A percentile compares a stretch with the other conserved stretches of the same genome.
Evolutionary conservation across 257 asterid species (phyloP).

Genomic region (Nyctanthes arbortristis): DNA sequence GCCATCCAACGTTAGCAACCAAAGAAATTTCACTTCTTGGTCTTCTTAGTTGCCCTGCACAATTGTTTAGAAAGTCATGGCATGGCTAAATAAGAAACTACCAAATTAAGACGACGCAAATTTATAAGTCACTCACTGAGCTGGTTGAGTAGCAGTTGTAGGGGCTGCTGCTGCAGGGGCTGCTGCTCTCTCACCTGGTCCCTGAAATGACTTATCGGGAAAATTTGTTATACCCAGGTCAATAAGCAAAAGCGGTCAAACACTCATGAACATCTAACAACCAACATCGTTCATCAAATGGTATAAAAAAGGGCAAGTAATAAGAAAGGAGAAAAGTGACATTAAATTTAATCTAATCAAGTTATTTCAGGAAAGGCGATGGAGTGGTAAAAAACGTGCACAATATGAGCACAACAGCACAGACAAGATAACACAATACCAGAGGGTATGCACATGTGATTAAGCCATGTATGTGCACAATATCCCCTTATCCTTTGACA

Average conservation of each 20-base stretch:
- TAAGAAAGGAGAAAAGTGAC: neutral
- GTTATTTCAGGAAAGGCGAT: neutral
- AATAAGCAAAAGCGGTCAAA: neutral
- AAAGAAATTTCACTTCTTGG: conserved; percentile 39
- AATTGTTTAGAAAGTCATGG: neutral
- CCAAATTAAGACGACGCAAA: neutral
- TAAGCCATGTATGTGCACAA: conserved; percentile 43
- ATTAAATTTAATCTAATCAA: neutral
- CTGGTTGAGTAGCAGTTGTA: conserved; percentile 32
- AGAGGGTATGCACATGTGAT: conserved; percentile 18
- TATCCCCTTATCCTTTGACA: conserved; percentile 45
- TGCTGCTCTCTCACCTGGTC: conserved; percentile 39
- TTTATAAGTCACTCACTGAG: conserved; percentile 34
- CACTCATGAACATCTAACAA: neutral
- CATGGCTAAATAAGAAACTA: neutral
- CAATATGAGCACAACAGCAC: neutral
- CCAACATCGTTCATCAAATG: neutral
- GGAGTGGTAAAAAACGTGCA: neutral
- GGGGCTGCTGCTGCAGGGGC: conserved; percentile 23
- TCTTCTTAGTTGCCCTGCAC: conserved; percentile 45
- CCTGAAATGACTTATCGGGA: conserved; percentile 22
- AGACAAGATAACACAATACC: neutral
- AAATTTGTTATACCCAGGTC: neutral
- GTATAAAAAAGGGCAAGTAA: neutral
- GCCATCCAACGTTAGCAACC: neutral